Base-by-base conservation (phyloP, 2,329 filamentous ascomycete species). In the Aureobasidium vineae region DNA sequence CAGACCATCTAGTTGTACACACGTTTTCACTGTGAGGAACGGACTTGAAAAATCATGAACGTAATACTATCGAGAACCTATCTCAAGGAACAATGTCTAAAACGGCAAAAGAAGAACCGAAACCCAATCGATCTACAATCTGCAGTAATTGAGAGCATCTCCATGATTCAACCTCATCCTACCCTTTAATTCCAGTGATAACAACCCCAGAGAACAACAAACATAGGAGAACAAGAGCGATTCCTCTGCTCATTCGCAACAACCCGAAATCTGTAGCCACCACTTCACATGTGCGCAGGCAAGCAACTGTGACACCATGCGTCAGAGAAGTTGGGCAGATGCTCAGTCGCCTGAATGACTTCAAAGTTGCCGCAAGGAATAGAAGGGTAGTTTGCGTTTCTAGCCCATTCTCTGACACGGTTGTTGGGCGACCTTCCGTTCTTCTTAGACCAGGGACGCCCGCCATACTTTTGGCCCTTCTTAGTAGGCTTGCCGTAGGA, bases 331-430 rank as follows among this genome's bases (percentile, higher is more conserved):
- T 31, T 19, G 13, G 56, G 31, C 19, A 47, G 23, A 52, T 69
- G 66, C 49, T 69, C 68, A 19, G 53, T 61, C 8, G 68, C 68
- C 21, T 43, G 11, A 6, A 53, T 33, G 31, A 69, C 63, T 2
- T 69, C 66, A 33, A 65, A 69, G 47, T 63, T 60, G 16, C 68
- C 68, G 50, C 68, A 69, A 26, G 68, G 66, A 16, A 63, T 23
- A 8, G 47, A 47, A 13, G 65, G 59, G 16, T 67, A 67, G 41
- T 49, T 45, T 31, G 50, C 52, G 21, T 52, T 57, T 16, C 60
- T 63, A 23, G 59, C 66, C 66, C 66, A 67, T 28, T 64, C 38
- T 43, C 38, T 33, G 49, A 67, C 60, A 38, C 59, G 53, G 13
- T 28, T 56, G 13, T 59, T 31, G 5, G 54, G 54, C 21, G 47